A percentile compares a stretch with the other conserved stretches of the same genome.
phyloP scores from a whole-genome alignment of 2,329 filamentous ascomycete genomes.

The Fusarium pseudograminearum region DNA sequence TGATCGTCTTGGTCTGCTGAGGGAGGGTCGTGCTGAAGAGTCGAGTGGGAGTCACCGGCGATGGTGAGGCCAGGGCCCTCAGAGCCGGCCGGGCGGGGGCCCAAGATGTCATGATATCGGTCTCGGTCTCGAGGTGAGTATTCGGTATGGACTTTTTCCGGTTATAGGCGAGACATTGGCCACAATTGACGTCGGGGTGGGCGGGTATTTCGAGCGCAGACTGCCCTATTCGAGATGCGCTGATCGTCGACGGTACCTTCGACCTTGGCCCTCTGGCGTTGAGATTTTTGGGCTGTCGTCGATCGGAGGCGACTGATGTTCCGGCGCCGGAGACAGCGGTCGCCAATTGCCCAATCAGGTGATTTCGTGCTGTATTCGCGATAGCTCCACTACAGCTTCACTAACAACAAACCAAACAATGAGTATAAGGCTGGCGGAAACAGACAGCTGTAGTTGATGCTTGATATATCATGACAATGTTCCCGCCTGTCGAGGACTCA shows the following conservation, averaged over 20 bases:
- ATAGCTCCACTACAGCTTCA: conserved; percentile 23
- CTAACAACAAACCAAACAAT: conserved; percentile 19
- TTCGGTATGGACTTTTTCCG: neutral
- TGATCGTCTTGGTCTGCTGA: conserved; percentile 56
- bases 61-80: conserved; percentile 36
- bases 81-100: conserved; percentile 39
- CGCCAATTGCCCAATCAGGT: conserved; percentile 48
- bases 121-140: neutral
- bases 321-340: conserved; percentile 38
- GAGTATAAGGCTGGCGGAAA: neutral
- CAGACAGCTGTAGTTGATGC: neutral
- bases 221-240: conserved; percentile 38
- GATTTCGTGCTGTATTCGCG: conserved; percentile 53
- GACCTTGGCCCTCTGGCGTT: conserved; percentile 24
- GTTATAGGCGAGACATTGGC: conserved; percentile 42
- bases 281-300: conserved; percentile 44
- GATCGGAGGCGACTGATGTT: conserved; percentile 45
- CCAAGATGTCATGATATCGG: conserved; percentile 41
- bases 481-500: conserved; percentile 68
- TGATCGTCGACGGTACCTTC: conserved; percentile 33
- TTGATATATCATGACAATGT: conserved; percentile 56
- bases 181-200: conserved; percentile 36
- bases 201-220: conserved; percentile 25
- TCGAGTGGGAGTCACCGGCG: conserved; percentile 33
- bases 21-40: conserved; percentile 56